Base-by-base conservation (phyloP, 169 alveolate species). In the Plasmodium ovale region DNA sequence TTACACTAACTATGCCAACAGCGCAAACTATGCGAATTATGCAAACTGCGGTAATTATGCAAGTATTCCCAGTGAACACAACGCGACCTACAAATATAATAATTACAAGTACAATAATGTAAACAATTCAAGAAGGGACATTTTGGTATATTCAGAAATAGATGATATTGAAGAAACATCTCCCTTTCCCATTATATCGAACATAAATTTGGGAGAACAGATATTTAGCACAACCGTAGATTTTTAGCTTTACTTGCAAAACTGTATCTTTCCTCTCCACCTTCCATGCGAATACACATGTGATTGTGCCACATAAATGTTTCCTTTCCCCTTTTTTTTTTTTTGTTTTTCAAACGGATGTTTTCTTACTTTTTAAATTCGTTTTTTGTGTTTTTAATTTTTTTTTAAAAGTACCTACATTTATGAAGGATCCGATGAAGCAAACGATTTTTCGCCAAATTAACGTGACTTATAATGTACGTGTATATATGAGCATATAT, bases 111-210 rank as follows among this genome's bases (percentile, higher is more conserved):
- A 35, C 35, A 74, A 77, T 37, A 59, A 77, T 62, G 9, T 33
- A 42, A 77, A 16, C 4, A 77, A 35, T 21, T 21, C 27, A 9
- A 39, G 68, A 35, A 68, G 39, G 5, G 31, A 60, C 2, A 77
- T 77, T 60, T 19, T 77, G 35, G 77, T 77, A 19, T 60, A 77
- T 37, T 60, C 88, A 19, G 88, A 77, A 54, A 62, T 77, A 33
- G 88, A 77, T 37, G 88, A 77, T 42, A 49, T 77, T 23, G 88
- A 77, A 77, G 88, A 77, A 77, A 77, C 88, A 12, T 77, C 88
- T 54, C 73, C 60, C 6, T 77, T 60, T 54, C 88, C 88, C 39
- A 77, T 77, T 4, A 27, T 77, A 23, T 64, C 88, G 4, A 77
- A 77, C 31, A 42, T 77, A 7, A 77, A 77, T 77, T 77, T 77